Evolutionary conservation across 495 filamentous ascomycete species (phyloP).

Genomic region (Aspergillus ellipticus): DNA sequence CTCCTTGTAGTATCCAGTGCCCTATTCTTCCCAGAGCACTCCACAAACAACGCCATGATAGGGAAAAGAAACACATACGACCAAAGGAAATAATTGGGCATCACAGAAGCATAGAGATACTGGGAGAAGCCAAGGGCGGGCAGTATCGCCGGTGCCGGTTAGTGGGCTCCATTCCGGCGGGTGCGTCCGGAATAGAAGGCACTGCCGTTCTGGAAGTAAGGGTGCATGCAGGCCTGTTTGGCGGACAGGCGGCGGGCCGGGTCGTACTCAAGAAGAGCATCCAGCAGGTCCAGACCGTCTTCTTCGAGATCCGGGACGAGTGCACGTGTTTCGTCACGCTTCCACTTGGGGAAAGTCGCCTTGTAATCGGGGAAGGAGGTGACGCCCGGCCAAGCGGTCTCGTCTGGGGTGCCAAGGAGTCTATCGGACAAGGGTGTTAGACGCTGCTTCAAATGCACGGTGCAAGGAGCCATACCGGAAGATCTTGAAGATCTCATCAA

Average conservation of each 20-base stretch:
- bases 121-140: background rate
- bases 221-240: conserved; percentile 89
- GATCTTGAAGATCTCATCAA: conserved; percentile 99
- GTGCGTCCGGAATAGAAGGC: conserved; percentile 48
- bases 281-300: conserved; percentile 82
- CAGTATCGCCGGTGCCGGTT: conserved; percentile 6
- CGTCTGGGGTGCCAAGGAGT: conserved; percentile 85
- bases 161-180: conserved; percentile 42
- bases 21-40: conserved; percentile 33
- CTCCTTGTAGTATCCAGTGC: conserved; percentile 30
- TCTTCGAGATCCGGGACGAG: conserved; percentile 66
- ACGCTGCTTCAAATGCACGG: background rate
- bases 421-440: conserved; percentile 40
- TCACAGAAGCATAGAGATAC: conserved; percentile 6
- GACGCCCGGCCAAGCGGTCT: conserved; percentile 89
- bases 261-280: conserved; percentile 88
- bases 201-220: conserved; percentile 80
- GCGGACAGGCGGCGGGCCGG: conserved; percentile 90
- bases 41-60: conserved; percentile 38
- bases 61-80: conserved; percentile 23
- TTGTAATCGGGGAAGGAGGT: conserved; percentile 99
- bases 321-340: conserved; percentile 58
- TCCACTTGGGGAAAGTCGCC: conserved; percentile 93
- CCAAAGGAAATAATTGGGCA: background rate
- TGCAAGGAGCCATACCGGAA: conserved; percentile 64